Base-by-base conservation (phyloP, 1,284 basidiomycete species). In the Vanrija pseudolonga region DNA sequence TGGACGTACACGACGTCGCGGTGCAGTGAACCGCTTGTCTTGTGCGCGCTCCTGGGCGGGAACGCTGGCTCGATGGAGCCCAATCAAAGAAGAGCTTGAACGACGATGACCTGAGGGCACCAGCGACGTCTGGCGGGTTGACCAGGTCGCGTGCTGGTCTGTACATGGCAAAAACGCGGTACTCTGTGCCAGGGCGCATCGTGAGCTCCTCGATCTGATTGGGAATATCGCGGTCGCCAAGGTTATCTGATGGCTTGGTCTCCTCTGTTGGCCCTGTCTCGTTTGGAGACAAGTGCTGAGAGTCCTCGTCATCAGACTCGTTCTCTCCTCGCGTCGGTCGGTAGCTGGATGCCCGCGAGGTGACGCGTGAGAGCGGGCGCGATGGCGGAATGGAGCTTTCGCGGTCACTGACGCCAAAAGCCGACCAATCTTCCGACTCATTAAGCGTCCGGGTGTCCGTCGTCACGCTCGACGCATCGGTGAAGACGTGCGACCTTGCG, bases 141-240 rank as follows among this genome's bases (percentile, higher is more conserved):
- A 59, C 59, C 3, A 64, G 60, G 39, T 74, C 74, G 2, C 73
- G 62, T 19, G 67, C 60, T 0, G 79, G 78, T 1, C 76, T 74
- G 62, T 78, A 78, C 17, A 78, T 73, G 6, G 80, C 77, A 38
- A 78, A 73, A 12, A 80, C 69, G n/a, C 79, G 69, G 56, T 79
- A 79, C 59, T 79, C 78, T 17, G 74, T 77, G 11, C 79, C 79
- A 3, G 79, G 79, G 6, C 77, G 67, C 60, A 80, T 73, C 20
- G 78, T 71, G n/a, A 80, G 65, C 60, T 80, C 78, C 57, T 80
- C 79, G 18, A 80, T 72, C 55, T 78, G 77, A 47, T 73, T 73
- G 28, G 72, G 70, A 23, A 71, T 71, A 28, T 61, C 62, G 55
- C 55, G 48, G 39, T 63, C 62, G 43, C 59, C 59, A 11, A 55